A percentile compares a stretch with the other conserved stretches of the same genome.
phyloP scores from a whole-genome alignment of 2,329 filamentous ascomycete species.

The Diplocarpon mali region DNA sequence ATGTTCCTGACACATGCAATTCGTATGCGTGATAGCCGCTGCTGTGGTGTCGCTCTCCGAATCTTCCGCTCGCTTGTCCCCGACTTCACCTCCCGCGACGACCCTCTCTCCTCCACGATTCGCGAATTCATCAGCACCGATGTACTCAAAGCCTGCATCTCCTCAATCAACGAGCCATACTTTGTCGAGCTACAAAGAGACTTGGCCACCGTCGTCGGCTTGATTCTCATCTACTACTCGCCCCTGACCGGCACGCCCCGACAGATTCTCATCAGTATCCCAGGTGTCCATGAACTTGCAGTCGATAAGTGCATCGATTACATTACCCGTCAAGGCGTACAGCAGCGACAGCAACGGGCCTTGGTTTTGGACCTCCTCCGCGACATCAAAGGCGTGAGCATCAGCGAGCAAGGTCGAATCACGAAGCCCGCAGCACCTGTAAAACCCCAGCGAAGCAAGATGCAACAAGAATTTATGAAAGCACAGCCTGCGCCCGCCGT shows the following conservation, averaged over 20 bases:
- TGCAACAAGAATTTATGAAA: conserved; percentile 58
- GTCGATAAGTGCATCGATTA: conserved; percentile 54
- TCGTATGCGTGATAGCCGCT: conserved; percentile 79
- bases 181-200: conserved; percentile 96
- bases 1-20: conserved; percentile 87
- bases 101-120: conserved; percentile 47
- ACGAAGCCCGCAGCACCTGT: conserved; percentile 38
- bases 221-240: conserved; percentile 70
- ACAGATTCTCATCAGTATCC: conserved; percentile 66
- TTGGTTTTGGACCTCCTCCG: conserved; percentile 77
- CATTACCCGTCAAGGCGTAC: conserved; percentile 45
- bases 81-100: conserved; percentile 51
- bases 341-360: conserved; percentile 67
- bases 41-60: conserved; percentile 73
- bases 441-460: conserved; percentile 40
- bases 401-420: conserved; percentile 87
- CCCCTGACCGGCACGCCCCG: conserved; percentile 58
- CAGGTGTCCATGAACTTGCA: conserved; percentile 58
- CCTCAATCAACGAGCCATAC: conserved; percentile 85
- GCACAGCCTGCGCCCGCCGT: conserved; percentile 23
- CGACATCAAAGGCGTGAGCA: conserved; percentile 78
- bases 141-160: conserved; percentile 81
- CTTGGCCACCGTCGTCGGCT: conserved; percentile 75
- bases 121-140: conserved; percentile 84
- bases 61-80: conserved; percentile 79